Base-by-base conservation (phyloP, 352 stramenopile genomes). In the Globisporangium irregulare region DNA sequence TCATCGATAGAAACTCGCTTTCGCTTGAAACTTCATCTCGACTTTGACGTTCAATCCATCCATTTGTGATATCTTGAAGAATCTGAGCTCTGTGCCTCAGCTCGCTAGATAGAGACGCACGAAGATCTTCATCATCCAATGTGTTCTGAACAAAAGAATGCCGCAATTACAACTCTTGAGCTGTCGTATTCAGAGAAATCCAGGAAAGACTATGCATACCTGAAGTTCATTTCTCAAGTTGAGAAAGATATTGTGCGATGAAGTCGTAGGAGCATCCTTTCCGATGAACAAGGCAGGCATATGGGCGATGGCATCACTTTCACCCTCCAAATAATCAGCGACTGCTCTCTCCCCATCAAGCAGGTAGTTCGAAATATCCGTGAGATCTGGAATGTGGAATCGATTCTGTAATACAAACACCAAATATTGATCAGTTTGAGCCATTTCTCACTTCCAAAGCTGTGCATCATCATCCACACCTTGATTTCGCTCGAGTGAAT, bases 41-140 rank as follows among this genome's bases (percentile, higher is more conserved):
- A 51, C 18, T 51, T 24, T 51, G 43, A 12, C 43, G 18, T 24
- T 22, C 43, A 25, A 50, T 36, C 48, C 81, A 77, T 9, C 75
- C 78, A 38, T 25, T 68, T 32, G 76, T 76, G 24, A 92, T 86
- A 4, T 73, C 73, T 41, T 86, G 68, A n/a, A 90, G 62, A 15
- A 90, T 71, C 7, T 72, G 62, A 41, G 82, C 66, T 71, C 83
- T 74, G 60, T 82, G 70, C 10, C 85, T 82, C 36, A 92, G 62
- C 46, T 82, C 75, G 61, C 81, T 80, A 4, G 73, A 73, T 22
- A 90, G 75, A 1, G 73, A 78, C 60, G 80, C 70, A 29, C 87
- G 72, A 4, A 92, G 62, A 59, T 80, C 76, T 77, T 93, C 85
- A 53, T 81, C 79, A 53, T 84, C 73, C 34, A 91, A 68, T 2